These are phyloP conservation scores for Pleurotus eryngii DNA, from an alignment of 768 basidiomycete genomes.

Conservation along the genomic window DNA sequence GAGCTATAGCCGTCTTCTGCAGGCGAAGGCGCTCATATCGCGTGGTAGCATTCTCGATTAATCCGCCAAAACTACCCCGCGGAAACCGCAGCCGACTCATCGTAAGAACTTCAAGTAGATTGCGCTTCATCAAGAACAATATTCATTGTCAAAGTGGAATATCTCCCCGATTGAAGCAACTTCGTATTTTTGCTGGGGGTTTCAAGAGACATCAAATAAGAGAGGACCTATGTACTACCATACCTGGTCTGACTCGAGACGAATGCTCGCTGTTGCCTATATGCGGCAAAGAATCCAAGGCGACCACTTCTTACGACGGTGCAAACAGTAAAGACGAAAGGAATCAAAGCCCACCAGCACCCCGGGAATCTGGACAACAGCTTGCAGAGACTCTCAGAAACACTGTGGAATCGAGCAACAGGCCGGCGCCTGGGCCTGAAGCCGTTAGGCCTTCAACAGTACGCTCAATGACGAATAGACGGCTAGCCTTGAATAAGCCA, in stretches of 20 bases:
- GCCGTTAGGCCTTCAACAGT: no score
- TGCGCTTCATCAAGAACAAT: not conserved
- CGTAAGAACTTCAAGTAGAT: not conserved
- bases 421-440: no score
- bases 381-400: no score
- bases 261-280: no score
- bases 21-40: not conserved
- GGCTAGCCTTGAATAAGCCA: not conserved
- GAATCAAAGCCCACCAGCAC: no score
- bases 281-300: no score
- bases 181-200: not conserved
- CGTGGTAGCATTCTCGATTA: not conserved
- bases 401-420: no score
- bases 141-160: not conserved
- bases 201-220: not conserved
- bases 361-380: no score
- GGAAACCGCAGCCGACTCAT: not conserved
- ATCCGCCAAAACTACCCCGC: not conserved
- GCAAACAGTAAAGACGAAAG: no score
- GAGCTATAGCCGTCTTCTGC: not conserved
- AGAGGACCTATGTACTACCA: no score
- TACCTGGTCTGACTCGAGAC: no score
- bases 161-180: not conserved
- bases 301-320: no score
- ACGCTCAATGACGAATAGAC: slow-evolving; percentile 2